These are phyloP conservation scores for Pelargonium cotyledonis DNA, from an alignment of 441 rosid genomes.

Conservation along the genomic window DNA sequence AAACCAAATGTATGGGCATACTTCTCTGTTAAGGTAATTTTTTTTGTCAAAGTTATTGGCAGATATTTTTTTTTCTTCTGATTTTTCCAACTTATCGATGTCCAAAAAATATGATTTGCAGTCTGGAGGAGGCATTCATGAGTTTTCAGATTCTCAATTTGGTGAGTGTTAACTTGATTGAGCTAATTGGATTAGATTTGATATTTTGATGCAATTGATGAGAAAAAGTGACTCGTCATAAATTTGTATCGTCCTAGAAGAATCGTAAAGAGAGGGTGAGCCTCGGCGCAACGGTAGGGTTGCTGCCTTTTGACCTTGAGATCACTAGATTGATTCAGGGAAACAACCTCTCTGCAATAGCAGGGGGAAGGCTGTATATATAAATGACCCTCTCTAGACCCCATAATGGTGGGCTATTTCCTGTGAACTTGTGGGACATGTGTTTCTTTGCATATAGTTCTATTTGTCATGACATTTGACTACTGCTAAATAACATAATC, in stretches of 20 bases:
- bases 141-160: conserved; percentile 99
- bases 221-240: background rate
- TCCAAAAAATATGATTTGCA: conserved; percentile 34
- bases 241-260: no score
- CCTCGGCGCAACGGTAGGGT: no score
- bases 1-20: conserved; percentile 99
- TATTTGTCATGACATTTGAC: conserved; percentile 10
- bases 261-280: no score
- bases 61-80: conserved; percentile 3
- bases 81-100: conserved; percentile 18
- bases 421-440: background rate
- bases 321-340: no score
- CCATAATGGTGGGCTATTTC: background rate
- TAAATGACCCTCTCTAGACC: no score
- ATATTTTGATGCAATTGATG: background rate
- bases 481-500: conserved; percentile 21
- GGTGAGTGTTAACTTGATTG: conserved; percentile 46
- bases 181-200: background rate
- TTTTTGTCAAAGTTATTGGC: conserved; percentile 15
- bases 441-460: conserved; percentile 8
- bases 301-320: no score
- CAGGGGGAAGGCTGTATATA: no score
- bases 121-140: conserved; percentile 99
- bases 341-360: no score
- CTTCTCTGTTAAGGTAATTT: conserved; percentile 94